Conservation (phyloP, 495 filamentous ascomycete genomes). For the Tuber indicum region DNA sequence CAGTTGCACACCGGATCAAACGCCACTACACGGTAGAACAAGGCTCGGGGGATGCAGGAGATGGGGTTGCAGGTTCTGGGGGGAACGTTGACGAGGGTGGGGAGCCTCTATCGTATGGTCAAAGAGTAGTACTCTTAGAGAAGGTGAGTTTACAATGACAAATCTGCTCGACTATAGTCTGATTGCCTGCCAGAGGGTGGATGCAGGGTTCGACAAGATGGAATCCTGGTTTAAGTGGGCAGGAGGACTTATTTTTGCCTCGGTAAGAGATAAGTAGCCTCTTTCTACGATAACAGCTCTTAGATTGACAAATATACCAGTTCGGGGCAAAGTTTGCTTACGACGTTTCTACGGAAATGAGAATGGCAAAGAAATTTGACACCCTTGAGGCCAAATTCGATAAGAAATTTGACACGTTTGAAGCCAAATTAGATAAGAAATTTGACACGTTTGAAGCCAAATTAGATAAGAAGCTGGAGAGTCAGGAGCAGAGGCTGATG, state of each 20-base stretch:
- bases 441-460: no score
- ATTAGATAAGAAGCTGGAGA: no score
- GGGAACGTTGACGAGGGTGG: background rate
- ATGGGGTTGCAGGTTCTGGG: background rate
- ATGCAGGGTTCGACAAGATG: no score
- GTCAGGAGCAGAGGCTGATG: no score
- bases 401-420: no score
- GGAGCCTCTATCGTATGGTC: background rate
- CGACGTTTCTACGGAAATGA: no score
- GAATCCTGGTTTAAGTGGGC: background rate
- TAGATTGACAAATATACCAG: no score
- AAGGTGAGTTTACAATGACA: background rate
- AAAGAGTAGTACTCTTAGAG: background rate
- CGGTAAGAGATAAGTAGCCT: background rate
- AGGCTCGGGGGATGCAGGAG: background rate
- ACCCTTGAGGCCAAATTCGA: no score
- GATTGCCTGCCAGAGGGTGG: background rate
- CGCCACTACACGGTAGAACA: background rate
- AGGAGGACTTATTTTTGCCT: background rate
- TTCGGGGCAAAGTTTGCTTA: no score
- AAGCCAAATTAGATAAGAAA: no score
- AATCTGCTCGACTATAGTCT: background rate
- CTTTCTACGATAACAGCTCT: no score
- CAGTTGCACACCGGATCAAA: background rate
- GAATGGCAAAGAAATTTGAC: no score